A percentile compares a stretch with the other conserved stretches of the same genome.
phyloP scores from a whole-genome alignment of 2,329 filamentous ascomycete species.

The Exophiala sp. region DNA sequence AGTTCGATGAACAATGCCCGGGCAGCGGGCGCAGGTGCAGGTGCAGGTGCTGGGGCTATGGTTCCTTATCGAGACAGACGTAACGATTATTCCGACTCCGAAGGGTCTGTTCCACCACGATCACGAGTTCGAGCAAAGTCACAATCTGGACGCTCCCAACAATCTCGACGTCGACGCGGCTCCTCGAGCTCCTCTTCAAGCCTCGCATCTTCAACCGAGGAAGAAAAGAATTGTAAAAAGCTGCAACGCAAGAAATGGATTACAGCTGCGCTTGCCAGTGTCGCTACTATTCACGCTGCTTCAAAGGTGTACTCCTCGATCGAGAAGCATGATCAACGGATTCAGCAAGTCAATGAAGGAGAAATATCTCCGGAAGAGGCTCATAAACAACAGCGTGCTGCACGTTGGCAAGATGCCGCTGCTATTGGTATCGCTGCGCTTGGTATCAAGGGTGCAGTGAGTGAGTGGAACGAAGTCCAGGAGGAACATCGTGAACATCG shows the following conservation, averaged over 20 bases:
- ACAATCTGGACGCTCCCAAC: conserved; percentile 11
- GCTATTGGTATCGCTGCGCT: conserved; percentile 65
- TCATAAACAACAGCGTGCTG: conserved; percentile 60
- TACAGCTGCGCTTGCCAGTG: conserved; percentile 62
- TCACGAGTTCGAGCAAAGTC: conserved; percentile 25
- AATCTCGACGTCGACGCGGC: conserved; percentile 13
- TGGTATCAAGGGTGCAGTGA: conserved; percentile 64
- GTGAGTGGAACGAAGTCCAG: conserved; percentile 66
- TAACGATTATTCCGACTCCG: conserved; percentile 25
- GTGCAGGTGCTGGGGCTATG: conserved; percentile 21
- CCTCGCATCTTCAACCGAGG: conserved; percentile 57
- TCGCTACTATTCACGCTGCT: conserved; percentile 67
- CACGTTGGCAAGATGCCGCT: conserved; percentile 61
- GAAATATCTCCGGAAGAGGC: conserved; percentile 62
- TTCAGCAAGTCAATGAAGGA: conserved; percentile 58
- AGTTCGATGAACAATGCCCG: conserved; percentile 22
- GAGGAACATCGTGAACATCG: conserved; percentile 57
- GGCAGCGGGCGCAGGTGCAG: conserved; percentile 12
- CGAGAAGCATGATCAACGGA: conserved; percentile 61
- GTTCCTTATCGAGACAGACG: conserved; percentile 8
- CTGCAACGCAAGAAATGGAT: conserved; percentile 65
- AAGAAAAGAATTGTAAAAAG: conserved; percentile 61
- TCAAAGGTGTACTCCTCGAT: conserved; percentile 63
- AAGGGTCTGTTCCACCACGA: conserved; percentile 28
- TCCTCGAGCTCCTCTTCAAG: conserved; percentile 40